Evolutionary conservation across 371 early-diverging fungal genomes (phyloP), one percentile per base, ranked within the genome.

Genomic region (Apophysomyces trapeziformis): DNA sequence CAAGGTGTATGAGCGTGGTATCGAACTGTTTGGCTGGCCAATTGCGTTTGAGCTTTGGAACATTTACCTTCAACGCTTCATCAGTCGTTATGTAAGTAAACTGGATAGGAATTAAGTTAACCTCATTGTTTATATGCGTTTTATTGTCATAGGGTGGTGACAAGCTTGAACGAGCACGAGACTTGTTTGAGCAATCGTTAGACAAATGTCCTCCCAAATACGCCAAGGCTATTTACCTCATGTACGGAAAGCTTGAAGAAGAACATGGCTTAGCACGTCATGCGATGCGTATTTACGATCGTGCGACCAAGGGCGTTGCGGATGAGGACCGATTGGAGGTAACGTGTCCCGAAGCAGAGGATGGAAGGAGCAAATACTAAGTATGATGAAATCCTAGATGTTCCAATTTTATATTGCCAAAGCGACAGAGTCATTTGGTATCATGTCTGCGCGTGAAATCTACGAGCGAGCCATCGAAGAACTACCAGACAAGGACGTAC

Each of bases 41-140:
- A 92, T 96, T 65, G 97, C 99, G 1, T 93, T 96, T 73, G 99
- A 99, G 68, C 80, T 99, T 61, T 99, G 99, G 99, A 96, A 94
- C 75, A 83, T 96, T 36, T 99, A 99, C 76, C 81, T 99, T 59
- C 83, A 88, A 32, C 89, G 92, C 68, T 98, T 98, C 72, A 84
- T 95, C 44, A 76, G 75, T 12, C 93, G 98, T 16, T 95, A 91
- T 74, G 87, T 85, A 84, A 80, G 87, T 77, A 36, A 18, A 2
- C 7, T 16, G 11, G n/a, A 26, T 13, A 38, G 26, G 21, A 13
- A 37, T 13, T 13, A 41, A 41, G 41, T 8, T 1, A 41, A 41
- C 41, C 41, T 13, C 6, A 21, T 36, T 21, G 56, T 26, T 45
- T 38, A 41, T 54, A 44, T 38, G 12, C 18, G 32, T 44, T 57